Percentiles rank a stretch among this genome's conserved stretches.
phyloP scores from a whole-genome alignment of 2,329 filamentous ascomycete genomes.

The Zalaria obscura region DNA sequence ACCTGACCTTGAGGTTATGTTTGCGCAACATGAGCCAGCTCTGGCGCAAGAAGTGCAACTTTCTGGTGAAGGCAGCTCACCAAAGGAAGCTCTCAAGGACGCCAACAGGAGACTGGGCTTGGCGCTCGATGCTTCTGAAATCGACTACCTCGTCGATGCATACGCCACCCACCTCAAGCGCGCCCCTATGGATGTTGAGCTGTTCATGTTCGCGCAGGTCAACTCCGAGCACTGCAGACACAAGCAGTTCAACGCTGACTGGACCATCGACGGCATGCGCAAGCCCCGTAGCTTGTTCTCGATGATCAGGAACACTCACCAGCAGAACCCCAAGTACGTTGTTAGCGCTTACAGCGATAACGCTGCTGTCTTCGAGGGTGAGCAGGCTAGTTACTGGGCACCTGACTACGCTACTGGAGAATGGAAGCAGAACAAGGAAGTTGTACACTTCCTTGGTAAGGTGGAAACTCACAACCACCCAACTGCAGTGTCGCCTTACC shows the following conservation, averaged over 20 bases:
- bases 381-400: constrained; percentile 65
- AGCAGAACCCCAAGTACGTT: constrained; percentile 61
- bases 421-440: constrained; percentile 78
- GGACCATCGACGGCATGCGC: constrained; percentile 77
- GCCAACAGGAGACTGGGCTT: constrained; percentile 78
- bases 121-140: constrained; percentile 75
- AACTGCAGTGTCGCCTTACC: constrained; percentile 84
- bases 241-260: constrained; percentile 94
- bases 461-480: constrained; percentile 98
- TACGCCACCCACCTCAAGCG: constrained; percentile 53
- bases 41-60: constrained; percentile 24
- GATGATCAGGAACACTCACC: constrained; percentile 95
- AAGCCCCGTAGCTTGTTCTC: constrained; percentile 75
- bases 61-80: constrained; percentile 42
- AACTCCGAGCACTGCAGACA: constrained; percentile 87
- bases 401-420: constrained; percentile 75
- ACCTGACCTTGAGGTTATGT: constrained; percentile 64
- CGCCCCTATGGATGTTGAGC: constrained; percentile 74
- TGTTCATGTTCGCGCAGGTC: constrained; percentile 99
- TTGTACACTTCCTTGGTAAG: constrained; percentile 78
- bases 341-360: constrained; percentile 96
- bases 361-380: constrained; percentile 75
- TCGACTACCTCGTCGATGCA: constrained; percentile 83
- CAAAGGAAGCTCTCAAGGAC: constrained; percentile 58
- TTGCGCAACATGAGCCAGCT: constrained; percentile 51